Conservation (phyloP, 805 yeast species). For the Metschnikowia picachoensis region DNA sequence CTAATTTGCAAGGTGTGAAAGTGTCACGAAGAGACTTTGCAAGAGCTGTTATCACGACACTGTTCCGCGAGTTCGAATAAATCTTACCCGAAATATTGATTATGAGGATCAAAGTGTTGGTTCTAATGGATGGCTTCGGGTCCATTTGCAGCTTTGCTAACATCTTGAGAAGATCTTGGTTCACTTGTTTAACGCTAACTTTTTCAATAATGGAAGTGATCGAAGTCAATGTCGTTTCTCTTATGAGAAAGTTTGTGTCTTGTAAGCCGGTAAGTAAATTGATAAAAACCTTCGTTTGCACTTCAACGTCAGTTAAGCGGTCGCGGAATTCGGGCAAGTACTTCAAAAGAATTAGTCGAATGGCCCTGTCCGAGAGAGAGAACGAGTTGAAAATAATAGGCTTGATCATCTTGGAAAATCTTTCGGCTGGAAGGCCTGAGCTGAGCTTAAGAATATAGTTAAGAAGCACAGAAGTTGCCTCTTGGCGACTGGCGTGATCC, state of each 20-base stretch:
- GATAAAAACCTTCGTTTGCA: conserved; percentile 66
- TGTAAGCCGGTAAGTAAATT: conserved; percentile 75
- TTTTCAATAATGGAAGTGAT: conserved; percentile 57
- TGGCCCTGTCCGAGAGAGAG: conserved; percentile 66
- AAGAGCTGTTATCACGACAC: conserved; percentile 83
- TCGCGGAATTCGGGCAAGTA: conserved; percentile 54
- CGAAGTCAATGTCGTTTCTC: conserved; percentile 76
- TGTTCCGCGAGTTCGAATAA: conserved; percentile 53
- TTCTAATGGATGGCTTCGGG: conserved; percentile 69
- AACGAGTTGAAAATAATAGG: conserved; percentile 66
- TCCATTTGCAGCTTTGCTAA: conserved; percentile 83
- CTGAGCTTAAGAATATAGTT: conserved; percentile 40
- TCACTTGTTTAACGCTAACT: conserved; percentile 73
- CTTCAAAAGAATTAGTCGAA: conserved; percentile 67
- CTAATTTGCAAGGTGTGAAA: conserved; percentile 66
- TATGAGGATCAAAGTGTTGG: conserved; percentile 68
- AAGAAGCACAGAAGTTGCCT: conserved; percentile 35
- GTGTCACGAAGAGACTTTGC: conserved; percentile 80
- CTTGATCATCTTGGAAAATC: conserved; percentile 43
- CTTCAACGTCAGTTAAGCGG: conserved; percentile 51
- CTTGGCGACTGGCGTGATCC: conserved; percentile 33
- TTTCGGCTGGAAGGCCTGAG: conserved; percentile 23
- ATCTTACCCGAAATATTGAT: conserved; percentile 61
- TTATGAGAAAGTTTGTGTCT: conserved; percentile 76
- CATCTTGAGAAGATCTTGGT: conserved; percentile 76